Evolutionary conservation across 306 rosid species (phyloP).

Genomic region (Abrus precatorius): DNA sequence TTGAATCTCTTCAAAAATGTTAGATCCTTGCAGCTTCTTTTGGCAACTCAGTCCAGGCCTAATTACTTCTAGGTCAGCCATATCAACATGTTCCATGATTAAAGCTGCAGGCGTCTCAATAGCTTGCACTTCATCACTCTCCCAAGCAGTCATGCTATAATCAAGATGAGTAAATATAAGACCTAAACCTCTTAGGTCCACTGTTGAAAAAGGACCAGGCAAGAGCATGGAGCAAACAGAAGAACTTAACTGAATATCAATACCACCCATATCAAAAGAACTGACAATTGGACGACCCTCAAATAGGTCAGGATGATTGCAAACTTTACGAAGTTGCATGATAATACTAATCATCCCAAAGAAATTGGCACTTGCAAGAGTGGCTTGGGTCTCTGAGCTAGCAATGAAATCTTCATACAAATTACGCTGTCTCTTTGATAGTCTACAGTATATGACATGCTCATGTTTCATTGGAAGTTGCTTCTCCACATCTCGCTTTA

Average conservation of each 20-base stretch:
- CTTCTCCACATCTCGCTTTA: slow-evolving; percentile 96
- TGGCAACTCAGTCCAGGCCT: slow-evolving; percentile 64
- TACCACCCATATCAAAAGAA: slow-evolving; percentile 89
- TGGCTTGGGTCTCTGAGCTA: slow-evolving; percentile 95
- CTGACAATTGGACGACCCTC: slow-evolving; percentile 99
- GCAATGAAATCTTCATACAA: slow-evolving; percentile 97
- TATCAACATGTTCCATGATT: slow-evolving; percentile 67
- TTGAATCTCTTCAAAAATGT: slow-evolving; percentile 87
- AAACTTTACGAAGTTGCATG: slow-evolving; percentile 99
- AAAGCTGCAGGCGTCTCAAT: slow-evolving; percentile 77
- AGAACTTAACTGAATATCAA: slow-evolving; percentile 81
- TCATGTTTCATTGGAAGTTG: slow-evolving; percentile 95
- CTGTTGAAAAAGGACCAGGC: slow-evolving; percentile 69
- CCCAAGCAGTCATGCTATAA: slow-evolving; percentile 92
- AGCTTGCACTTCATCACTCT: slow-evolving; percentile 84
- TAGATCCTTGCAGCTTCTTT: slow-evolving; percentile 74
- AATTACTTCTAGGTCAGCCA: slow-evolving; percentile 61
- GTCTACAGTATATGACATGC: slow-evolving; percentile 92
- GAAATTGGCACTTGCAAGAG: slow-evolving; percentile 92
- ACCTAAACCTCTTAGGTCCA: slow-evolving; percentile 82
- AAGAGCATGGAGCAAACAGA: slow-evolving; percentile 77
- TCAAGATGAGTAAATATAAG: slow-evolving; percentile 89
- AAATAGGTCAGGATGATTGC: slow-evolving; percentile 98
- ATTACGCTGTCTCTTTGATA: slow-evolving; percentile 96
- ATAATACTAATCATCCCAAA: slow-evolving; percentile 97